phyloP scores from a whole-genome alignment of 1,139 yeast species.

The Pichia sp. region DNA sequence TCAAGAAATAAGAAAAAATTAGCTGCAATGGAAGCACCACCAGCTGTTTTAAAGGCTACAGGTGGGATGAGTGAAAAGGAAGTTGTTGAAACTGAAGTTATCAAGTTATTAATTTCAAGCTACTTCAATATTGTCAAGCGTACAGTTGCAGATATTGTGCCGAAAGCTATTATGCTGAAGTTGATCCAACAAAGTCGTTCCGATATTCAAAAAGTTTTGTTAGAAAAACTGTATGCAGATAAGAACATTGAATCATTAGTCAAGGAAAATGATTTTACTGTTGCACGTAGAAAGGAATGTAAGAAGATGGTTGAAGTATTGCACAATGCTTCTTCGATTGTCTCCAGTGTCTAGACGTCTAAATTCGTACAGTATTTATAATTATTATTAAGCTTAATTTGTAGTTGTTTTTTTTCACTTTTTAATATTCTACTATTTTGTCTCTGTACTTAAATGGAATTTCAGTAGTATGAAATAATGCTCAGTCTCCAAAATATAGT shows the following conservation, averaged over 20 bases:
- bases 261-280: constrained; percentile 87
- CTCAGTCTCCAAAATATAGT: too few species aligned
- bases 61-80: constrained; percentile 95
- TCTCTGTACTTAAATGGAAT: too few species aligned
- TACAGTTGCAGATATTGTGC: constrained; percentile 87
- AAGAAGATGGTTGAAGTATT: constrained; percentile 90
- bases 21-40: constrained; percentile 97
- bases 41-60: constrained; percentile 88
- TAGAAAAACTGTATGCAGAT: constrained; percentile 78
- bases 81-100: constrained; percentile 93
- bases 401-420: neutral
- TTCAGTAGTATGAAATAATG: too few species aligned
- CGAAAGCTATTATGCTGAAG: constrained; percentile 92
- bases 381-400: neutral
- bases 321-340: constrained; percentile 85
- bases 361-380: neutral
- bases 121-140: constrained; percentile 90
- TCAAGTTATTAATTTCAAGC: constrained; percentile 82
- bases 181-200: constrained; percentile 78
- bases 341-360: constrained; percentile 59
- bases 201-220: constrained; percentile 82
- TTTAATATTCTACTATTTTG: neutral
- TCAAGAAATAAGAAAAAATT: constrained; percentile 90
- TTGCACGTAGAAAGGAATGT: constrained; percentile 93
- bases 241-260: constrained; percentile 72